phyloP scores from a whole-genome alignment of 176 grass and related monocot genomes.

The Phoenix roebelenii region DNA sequence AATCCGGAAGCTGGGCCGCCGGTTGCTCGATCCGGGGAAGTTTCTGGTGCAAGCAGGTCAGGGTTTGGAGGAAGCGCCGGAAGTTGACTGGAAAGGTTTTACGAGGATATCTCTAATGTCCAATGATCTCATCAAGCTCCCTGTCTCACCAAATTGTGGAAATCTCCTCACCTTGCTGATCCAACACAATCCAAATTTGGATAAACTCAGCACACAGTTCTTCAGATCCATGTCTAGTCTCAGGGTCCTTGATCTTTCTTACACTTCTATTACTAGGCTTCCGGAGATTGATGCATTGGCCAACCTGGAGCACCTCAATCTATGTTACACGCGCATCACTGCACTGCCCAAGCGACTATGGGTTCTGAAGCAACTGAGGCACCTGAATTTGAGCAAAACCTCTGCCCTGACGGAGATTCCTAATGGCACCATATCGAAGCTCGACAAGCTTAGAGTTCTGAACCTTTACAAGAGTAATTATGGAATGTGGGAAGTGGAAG shows the following conservation, averaged over 20 bases:
- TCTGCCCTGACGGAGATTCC: conserved; percentile 37
- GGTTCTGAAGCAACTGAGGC: conserved; percentile 50
- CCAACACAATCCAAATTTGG: conserved; percentile 61
- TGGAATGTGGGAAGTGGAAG: conserved; percentile 33
- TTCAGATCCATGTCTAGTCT: conserved; percentile 47
- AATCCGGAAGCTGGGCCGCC: conserved; percentile 40
- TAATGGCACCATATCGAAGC: conserved; percentile 55
- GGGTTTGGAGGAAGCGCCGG: conserved; percentile 36
- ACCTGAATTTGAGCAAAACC: conserved; percentile 67
- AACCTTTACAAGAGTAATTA: conserved; percentile 64
- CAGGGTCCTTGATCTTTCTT: conserved; percentile 67
- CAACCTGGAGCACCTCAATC: conserved; percentile 42
- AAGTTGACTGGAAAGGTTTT: conserved; percentile 20
- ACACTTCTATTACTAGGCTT: too few relatives aligned
- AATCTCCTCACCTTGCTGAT: conserved; percentile 45
- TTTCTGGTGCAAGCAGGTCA: conserved; percentile 45
- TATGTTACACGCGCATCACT: conserved; percentile 48
- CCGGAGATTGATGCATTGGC: conserved; percentile 15
- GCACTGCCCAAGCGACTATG: conserved; percentile 37
- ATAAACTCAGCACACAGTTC: conserved; percentile 32
- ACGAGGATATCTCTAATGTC: conserved; percentile 65
- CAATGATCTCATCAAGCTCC: conserved; percentile 49
- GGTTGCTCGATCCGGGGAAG: conserved; percentile 15
- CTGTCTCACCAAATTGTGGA: conserved; percentile 37
- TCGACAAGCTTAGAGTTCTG: conserved; percentile 43